Evolutionary conservation across 371 early-diverging fungal genomes (phyloP).

Genomic region (Mucor indicus): DNA sequence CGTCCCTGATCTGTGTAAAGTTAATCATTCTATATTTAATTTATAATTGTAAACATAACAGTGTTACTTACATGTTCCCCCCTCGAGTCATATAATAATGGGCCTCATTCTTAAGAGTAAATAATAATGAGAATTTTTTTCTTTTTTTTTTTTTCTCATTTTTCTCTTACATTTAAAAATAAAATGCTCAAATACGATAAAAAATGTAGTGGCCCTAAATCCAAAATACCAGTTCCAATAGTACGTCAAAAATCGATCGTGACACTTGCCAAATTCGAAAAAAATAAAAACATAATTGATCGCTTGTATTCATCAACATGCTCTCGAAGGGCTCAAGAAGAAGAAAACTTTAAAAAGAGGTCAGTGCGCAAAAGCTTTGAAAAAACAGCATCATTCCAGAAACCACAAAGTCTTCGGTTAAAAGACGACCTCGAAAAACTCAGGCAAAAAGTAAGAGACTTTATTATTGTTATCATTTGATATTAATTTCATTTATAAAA

Average conservation of each 20-base stretch:
- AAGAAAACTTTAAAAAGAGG: slow-evolving; percentile 11
- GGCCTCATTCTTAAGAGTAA: too few relatives aligned
- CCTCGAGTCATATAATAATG: too few relatives aligned
- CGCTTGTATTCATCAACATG: slow-evolving; percentile 16
- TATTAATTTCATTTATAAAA: too few relatives aligned
- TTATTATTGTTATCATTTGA: too few relatives aligned
- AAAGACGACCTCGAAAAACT: slow-evolving; percentile 13
- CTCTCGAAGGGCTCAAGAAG: slow-evolving; percentile 19
- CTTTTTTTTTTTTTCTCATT: not conserved
- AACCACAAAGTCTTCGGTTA: slow-evolving; percentile 10
- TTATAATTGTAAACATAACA: too few relatives aligned
- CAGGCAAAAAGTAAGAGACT: slow-evolving; percentile 13
- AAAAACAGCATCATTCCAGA: not conserved
- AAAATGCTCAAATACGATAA: too few relatives aligned
- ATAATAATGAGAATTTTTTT: not conserved
- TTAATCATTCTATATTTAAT: too few relatives aligned
- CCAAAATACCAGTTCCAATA: slow-evolving; percentile 2
- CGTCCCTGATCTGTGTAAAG: too few relatives aligned
- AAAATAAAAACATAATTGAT: slow-evolving; percentile 12
- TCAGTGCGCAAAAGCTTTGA: too few relatives aligned
- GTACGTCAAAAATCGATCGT: slow-evolving; percentile 1
- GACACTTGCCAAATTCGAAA: slow-evolving; percentile 15
- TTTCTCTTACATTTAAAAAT: not conserved
- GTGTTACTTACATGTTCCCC: too few relatives aligned
- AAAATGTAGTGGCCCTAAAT: not conserved